Percentiles rank a stretch among this genome's conserved stretches.
Conservation (phyloP, 1,284 basidiomycete genomes). For the Vanrija sp. region DNA sequence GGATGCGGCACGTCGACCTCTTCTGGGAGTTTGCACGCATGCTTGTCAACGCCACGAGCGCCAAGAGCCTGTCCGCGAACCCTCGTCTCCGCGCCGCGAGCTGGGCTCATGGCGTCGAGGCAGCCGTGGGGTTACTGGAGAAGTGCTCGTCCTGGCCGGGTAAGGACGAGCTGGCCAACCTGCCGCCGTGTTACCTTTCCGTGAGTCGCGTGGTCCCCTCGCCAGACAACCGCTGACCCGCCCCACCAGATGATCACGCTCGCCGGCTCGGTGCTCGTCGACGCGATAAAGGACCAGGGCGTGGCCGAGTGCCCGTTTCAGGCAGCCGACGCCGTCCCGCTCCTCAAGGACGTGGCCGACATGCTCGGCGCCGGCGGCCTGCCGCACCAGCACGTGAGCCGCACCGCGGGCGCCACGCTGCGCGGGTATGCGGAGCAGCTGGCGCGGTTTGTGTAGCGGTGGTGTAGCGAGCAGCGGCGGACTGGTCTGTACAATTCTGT, state of each 20-base stretch:
- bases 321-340: slow-evolving; percentile 13
- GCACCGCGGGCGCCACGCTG: slow-evolving; percentile 20
- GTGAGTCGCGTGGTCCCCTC: slow-evolving; percentile 15
- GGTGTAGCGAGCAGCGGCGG: no score
- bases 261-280: slow-evolving; percentile 17
- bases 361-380: slow-evolving; percentile 27
- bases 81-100: slow-evolving; percentile 5
- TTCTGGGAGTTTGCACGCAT: slow-evolving; percentile 34
- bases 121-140: slow-evolving; percentile 29
- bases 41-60: slow-evolving; percentile 28
- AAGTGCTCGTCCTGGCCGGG: slow-evolving; percentile 27
- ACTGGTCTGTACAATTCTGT: no score
- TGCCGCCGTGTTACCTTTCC: slow-evolving; percentile 30
- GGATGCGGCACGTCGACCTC: slow-evolving; percentile 25
- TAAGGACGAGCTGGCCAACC: slow-evolving; percentile 21
- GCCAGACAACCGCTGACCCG: background rate
- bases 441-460: background rate
- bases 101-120: slow-evolving; percentile 20
- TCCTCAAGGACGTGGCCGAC: slow-evolving; percentile 23
- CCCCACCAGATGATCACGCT: slow-evolving; percentile 21
- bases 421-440: slow-evolving; percentile 21
- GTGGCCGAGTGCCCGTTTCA: slow-evolving; percentile 10
- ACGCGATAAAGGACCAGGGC: slow-evolving; percentile 17
- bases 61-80: slow-evolving; percentile 20
- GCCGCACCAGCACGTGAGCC: slow-evolving; percentile 22